These are phyloP conservation scores for Lablab purpureus DNA, from an alignment of 306 rosid genomes.

Conservation along the genomic window DNA sequence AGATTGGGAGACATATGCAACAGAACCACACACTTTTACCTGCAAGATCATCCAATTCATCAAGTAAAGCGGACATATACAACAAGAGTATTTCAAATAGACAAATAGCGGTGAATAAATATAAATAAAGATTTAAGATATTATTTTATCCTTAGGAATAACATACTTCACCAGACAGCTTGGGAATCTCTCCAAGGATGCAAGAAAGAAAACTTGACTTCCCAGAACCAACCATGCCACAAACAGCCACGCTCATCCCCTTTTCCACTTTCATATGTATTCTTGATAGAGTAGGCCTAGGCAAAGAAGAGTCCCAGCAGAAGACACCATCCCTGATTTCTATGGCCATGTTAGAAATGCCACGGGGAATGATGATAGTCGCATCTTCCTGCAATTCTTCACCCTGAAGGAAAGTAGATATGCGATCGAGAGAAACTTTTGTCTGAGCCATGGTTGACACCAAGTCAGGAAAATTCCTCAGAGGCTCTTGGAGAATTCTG, in stretches of 20 bases:
- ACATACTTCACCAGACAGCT: conserved; percentile 84
- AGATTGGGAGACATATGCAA: conserved; percentile 92
- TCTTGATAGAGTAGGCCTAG: conserved; percentile 72
- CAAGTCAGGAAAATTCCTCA: conserved; percentile 90
- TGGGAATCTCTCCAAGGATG: conserved; percentile 90
- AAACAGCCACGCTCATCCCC: conserved; percentile 87
- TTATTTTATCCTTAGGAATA: conserved; percentile 32
- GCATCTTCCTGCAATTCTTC: conserved; percentile 90
- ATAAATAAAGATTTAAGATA: conserved; percentile 17
- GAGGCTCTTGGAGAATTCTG: conserved; percentile 95
- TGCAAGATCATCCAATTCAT: conserved; percentile 49
- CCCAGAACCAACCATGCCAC: conserved; percentile 92
- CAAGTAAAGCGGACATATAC: conserved; percentile 26
- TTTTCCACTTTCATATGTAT: conserved; percentile 71
- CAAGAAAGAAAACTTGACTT: conserved; percentile 87
- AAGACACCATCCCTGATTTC: conserved; percentile 77
- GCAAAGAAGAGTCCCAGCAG: conserved; percentile 73
- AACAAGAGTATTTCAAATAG: conserved; percentile 22
- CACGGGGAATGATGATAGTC: conserved; percentile 68
- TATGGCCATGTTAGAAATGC: conserved; percentile 63
- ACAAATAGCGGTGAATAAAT: conserved; percentile 29
- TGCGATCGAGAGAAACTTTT: conserved; percentile 87
- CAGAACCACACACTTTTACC: conserved; percentile 82
- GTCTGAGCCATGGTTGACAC: conserved; percentile 97
- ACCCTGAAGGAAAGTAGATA: conserved; percentile 80